A percentile compares a stretch with the other conserved stretches of the same genome.
Conservation (phyloP, 768 basidiomycete species). For the Stropharia rugosoannulata region DNA sequence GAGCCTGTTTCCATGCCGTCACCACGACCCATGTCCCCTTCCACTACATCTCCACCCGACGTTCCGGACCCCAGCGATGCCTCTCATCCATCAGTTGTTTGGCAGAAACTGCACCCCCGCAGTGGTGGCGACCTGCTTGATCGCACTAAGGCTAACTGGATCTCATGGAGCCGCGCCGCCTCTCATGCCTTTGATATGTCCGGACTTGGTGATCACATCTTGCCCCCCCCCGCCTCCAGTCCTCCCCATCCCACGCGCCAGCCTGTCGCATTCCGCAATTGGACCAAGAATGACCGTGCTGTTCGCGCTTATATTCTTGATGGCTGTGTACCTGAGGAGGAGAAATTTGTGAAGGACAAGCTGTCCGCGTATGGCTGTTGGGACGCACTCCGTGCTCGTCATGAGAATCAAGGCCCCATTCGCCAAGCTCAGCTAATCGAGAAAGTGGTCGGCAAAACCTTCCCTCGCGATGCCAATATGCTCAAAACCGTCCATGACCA, state of each 20-base stretch:
- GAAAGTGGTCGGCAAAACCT: not conserved
- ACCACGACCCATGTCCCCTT: too few relatives aligned
- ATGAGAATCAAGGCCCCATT: not conserved
- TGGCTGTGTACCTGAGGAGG: not conserved
- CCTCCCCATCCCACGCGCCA: not conserved
- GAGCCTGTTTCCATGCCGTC: too few relatives aligned
- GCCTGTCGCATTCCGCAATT: not conserved
- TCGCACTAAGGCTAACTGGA: not conserved
- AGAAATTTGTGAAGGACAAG: not conserved
- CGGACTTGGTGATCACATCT: not conserved
- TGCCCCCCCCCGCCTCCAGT: not conserved
- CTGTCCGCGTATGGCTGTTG: not conserved
- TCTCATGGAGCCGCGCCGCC: not conserved
- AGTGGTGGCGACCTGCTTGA: not conserved
- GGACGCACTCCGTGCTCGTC: not conserved
- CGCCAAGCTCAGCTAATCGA: not conserved
- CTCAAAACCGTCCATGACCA: slow-evolving; percentile 1
- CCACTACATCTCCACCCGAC: too few relatives aligned
- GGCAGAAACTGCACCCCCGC: not conserved
- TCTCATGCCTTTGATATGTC: not conserved
- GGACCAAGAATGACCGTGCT: not conserved
- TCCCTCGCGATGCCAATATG: not conserved
- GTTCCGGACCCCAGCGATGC: not conserved
- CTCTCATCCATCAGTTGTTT: not conserved
- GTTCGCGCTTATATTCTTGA: not conserved